Evolutionary conservation across 2,329 filamentous ascomycete genomes (phyloP), one percentile per base, ranked within the genome.

Genomic region (Trichoderma citrinoviride): DNA sequence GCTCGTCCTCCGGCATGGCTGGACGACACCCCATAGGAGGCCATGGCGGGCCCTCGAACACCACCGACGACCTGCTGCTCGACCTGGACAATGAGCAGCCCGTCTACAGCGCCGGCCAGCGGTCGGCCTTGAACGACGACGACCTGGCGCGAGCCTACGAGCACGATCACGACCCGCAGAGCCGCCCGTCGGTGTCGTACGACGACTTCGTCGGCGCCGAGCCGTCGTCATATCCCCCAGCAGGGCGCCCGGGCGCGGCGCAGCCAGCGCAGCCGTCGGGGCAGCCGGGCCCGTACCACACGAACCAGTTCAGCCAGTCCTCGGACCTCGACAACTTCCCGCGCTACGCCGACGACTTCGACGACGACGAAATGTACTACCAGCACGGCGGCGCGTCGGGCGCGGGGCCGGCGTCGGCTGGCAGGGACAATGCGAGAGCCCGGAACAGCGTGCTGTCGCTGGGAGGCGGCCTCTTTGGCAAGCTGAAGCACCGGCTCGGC

Each of bases 371-470:
- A 68, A 92, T 91, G 68, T 90, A 90, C 71, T 97, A 96, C 78
- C 95, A 96, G 73, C 87, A 92, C 68, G 86, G 89, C 49, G 85
- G 84, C 57, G 82, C 84, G 17, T 78, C 83, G 52, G 79, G 82
- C 54, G 85, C 87, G 64, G 87, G 89, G 69, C 82, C 82, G 61
- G 77, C 82, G 15, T 68, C 73, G 8, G 67, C 71, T 17, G 76
- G 71, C 21, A 75, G 75, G 65, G 73, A 82, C 66, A 86, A 85
- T 71, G 86, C 90, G 68, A 85, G 87, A 70, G 91, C 92, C 75
- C 86, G 95, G 71, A 97, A 96, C 76, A 98, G 93, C 77, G 90
- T 97, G 60, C 79, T 98, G 72, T 87, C 89, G 70, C 79, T 98
- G 73, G 93, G 94, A 67, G 93, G 94, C 67, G 93, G 94, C 19